phyloP scores from a whole-genome alignment of 495 filamentous ascomycete species.

The Lasiosphaeria miniovina region DNA sequence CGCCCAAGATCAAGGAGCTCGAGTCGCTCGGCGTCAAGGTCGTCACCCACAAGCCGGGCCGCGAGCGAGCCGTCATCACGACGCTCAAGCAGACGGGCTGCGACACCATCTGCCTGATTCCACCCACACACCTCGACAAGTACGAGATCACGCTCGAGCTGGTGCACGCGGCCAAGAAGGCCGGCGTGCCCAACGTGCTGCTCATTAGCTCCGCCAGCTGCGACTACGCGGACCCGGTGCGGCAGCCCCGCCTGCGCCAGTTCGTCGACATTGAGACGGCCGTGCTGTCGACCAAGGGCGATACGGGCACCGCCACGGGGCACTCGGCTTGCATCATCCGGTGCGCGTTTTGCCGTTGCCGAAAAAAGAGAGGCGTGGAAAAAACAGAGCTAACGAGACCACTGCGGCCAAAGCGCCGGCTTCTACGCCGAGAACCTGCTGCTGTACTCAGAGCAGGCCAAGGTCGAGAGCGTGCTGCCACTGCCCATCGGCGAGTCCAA shows the following conservation, averaged over 20 bases:
- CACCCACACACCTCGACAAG: slow-evolving; percentile 49
- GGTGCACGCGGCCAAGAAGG: slow-evolving; percentile 47
- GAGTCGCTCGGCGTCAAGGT: slow-evolving; percentile 50
- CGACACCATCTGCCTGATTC: slow-evolving; percentile 55
- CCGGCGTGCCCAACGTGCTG: slow-evolving; percentile 48
- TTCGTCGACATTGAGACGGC: slow-evolving; percentile 52
- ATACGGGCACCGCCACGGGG: slow-evolving; percentile 37
- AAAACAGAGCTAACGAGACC: not conserved
- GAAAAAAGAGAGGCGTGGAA: not conserved
- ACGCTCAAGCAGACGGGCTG: slow-evolving; percentile 41
- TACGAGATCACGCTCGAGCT: slow-evolving; percentile 49
- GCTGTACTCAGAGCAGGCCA: slow-evolving; percentile 46
- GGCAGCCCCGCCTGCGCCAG: slow-evolving; percentile 52
- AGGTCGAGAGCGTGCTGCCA: slow-evolving; percentile 44
- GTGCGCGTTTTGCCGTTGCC: slow-evolving; percentile 22
- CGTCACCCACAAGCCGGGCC: slow-evolving; percentile 43
- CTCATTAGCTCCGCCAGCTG: slow-evolving; percentile 53
- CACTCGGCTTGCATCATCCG: slow-evolving; percentile 51
- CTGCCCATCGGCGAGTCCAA: slow-evolving; percentile 49
- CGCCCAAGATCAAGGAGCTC: slow-evolving; percentile 52
- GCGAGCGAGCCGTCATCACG: slow-evolving; percentile 35
- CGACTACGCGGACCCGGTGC: slow-evolving; percentile 50
- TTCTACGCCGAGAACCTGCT: slow-evolving; percentile 60
- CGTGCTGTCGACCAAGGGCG: slow-evolving; percentile 48
- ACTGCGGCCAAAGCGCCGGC: slow-evolving; percentile 36